Evolutionary conservation across 2,329 filamentous ascomycete species (phyloP).

Genomic region (Diaporthe capsici): DNA sequence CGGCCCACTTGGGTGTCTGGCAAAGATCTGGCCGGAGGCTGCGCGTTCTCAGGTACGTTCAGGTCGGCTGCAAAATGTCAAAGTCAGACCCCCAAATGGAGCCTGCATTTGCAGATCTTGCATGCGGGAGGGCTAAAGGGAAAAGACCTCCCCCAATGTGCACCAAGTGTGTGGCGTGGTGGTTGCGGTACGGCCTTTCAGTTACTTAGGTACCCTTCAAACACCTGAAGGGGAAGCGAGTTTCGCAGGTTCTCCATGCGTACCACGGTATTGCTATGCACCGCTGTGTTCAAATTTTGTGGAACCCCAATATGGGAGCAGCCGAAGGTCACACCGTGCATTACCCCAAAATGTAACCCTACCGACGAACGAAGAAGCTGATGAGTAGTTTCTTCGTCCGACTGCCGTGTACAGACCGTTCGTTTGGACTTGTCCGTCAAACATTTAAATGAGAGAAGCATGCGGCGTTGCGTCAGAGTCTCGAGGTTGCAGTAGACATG

Average conservation of each 20-base stretch:
- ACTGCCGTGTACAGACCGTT: not conserved
- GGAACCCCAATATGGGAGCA: slow-evolving; percentile 36
- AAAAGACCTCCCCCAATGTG: not conserved
- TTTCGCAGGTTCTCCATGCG: slow-evolving; percentile 51
- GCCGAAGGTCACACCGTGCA: slow-evolving; percentile 34
- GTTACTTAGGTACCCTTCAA: slow-evolving; percentile 45
- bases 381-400: not conserved
- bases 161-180: not conserved
- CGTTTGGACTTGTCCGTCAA: slow-evolving; percentile 15
- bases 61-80: not conserved
- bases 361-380: slow-evolving; percentile 1
- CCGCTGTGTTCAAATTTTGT: slow-evolving; percentile 40
- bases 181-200: not conserved
- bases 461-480: slow-evolving; percentile 16
- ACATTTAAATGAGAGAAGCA: not conserved
- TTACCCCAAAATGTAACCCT: slow-evolving; percentile 30
- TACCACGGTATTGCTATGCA: slow-evolving; percentile 5
- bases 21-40: not conserved
- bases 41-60: not conserved
- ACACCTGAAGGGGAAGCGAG: slow-evolving; percentile 57
- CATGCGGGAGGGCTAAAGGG: not conserved
- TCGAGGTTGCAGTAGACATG: not conserved
- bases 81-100: not conserved
- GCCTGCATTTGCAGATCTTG: slow-evolving; percentile 27
- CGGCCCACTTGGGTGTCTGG: slow-evolving; percentile 28